Conservation (phyloP, 345 rosid genomes). For the Syzygium jambos region DNA sequence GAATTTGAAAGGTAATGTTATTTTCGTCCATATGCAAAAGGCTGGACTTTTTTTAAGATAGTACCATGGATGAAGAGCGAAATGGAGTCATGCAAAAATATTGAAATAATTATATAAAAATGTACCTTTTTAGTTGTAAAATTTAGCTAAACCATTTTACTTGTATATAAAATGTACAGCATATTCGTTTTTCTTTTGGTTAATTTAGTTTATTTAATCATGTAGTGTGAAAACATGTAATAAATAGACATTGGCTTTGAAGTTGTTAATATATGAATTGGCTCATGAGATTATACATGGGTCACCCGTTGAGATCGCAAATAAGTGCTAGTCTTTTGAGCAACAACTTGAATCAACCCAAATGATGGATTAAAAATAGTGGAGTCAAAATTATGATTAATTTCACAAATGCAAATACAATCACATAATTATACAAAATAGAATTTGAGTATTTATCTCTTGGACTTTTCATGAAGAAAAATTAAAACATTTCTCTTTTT, state of each 20-base stretch:
- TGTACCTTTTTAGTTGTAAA: neutral
- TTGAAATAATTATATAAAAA: neutral
- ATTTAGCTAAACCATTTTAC: neutral
- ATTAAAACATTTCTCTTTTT: no score
- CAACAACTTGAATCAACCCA: neutral
- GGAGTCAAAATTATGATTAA: no score
- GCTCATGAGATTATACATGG: no score
- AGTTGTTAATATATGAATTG: no score
- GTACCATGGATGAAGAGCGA: neutral
- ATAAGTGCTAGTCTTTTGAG: neutral
- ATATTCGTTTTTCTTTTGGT: no score
- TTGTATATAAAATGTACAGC: neutral
- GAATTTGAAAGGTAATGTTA: neutral
- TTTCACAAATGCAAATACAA: neutral
- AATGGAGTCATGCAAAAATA: neutral
- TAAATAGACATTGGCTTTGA: no score
- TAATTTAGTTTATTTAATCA: neutral
- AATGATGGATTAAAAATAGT: no score
- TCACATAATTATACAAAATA: no score
- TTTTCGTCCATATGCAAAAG: neutral
- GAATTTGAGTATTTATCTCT: no score
- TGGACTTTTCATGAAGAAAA: no score
- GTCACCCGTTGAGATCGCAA: neutral
- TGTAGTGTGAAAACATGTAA: no score
- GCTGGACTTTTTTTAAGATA: neutral